These are phyloP conservation scores for Sporodiniella umbellata DNA, from an alignment of 371 early-diverging fungal genomes.

Conservation along the genomic window DNA sequence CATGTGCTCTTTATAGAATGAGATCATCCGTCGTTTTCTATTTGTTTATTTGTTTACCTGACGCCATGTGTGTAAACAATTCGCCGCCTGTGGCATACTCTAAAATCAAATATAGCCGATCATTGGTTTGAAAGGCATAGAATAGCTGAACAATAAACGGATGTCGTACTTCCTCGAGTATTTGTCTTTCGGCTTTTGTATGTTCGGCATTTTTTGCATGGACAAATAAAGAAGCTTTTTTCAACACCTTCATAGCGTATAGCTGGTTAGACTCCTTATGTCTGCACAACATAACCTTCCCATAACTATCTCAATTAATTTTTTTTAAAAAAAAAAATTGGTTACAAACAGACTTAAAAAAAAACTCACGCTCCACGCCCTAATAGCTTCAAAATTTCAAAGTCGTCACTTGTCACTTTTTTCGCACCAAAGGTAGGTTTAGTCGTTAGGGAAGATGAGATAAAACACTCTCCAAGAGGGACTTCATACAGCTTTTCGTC, in stretches of 20 bases:
- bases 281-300: constrained; percentile 41
- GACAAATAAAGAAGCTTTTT: constrained; percentile 77
- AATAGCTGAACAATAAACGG: constrained; percentile 95
- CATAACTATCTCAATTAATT: constrained; percentile 25
- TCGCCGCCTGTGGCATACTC: constrained; percentile 99
- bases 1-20: constrained; percentile 61
- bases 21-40: background rate
- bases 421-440: constrained; percentile 9
- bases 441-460: constrained; percentile 34
- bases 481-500: constrained; percentile 43
- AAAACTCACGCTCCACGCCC: constrained; percentile 77
- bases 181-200: constrained; percentile 73
- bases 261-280: constrained; percentile 42
- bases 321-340: too few relatives aligned
- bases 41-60: constrained; percentile 17
- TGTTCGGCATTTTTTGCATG: constrained; percentile 71
- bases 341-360: too few relatives aligned
- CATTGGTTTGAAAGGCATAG: constrained; percentile 92
- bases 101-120: constrained; percentile 91
- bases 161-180: constrained; percentile 73
- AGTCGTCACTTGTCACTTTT: constrained; percentile 86
- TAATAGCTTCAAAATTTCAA: constrained; percentile 88
- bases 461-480: constrained; percentile 26
- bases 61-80: constrained; percentile 69
- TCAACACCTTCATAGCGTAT: constrained; percentile 93